These are phyloP conservation scores for Nymphaea thermarum DNA, from an alignment of 164 flowering plant species.

Conservation along the genomic window DNA sequence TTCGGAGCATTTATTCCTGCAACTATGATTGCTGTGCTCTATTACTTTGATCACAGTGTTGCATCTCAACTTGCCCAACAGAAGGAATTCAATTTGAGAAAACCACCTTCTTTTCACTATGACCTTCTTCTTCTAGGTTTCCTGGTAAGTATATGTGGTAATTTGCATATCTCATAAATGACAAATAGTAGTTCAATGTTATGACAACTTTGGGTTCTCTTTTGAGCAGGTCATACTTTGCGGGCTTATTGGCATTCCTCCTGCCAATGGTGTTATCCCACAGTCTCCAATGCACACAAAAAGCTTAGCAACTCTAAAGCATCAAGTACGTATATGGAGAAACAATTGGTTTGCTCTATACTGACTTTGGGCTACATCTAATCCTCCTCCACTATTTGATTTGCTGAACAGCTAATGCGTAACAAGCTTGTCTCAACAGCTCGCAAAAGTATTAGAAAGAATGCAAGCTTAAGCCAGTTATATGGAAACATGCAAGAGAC, in stretches of 20 bases:
- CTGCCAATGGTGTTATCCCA: constrained; percentile 95
- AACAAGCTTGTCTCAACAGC: constrained; percentile 79
- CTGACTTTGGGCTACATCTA: neutral
- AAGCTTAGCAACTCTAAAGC: constrained; percentile 88
- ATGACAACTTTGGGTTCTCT: neutral
- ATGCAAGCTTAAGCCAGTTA: constrained; percentile 67
- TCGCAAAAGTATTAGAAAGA: constrained; percentile 54
- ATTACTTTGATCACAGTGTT: constrained; percentile 97
- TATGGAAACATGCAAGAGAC: constrained; percentile 84
- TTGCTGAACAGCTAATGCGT: constrained; percentile 55
- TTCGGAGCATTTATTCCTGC: constrained; percentile 94
- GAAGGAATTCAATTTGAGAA: constrained; percentile 88
- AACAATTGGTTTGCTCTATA: neutral
- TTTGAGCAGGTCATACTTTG: constrained; percentile 51
- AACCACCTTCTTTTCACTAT: constrained; percentile 88
- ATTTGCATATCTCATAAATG: too few species aligned
- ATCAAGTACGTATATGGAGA: constrained; percentile 42
- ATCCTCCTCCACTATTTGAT: constrained; percentile 1
- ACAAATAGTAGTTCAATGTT: neutral
- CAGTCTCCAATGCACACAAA: constrained; percentile 99
- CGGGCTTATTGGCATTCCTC: constrained; percentile 92
- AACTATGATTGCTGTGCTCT: constrained; percentile 98
- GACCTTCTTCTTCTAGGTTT: constrained; percentile 91
- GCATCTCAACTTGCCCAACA: constrained; percentile 98
- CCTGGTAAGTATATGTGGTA: constrained; percentile 36